Base-by-base conservation (phyloP, 139 green algal species). In the Picochlorum sp. region DNA sequence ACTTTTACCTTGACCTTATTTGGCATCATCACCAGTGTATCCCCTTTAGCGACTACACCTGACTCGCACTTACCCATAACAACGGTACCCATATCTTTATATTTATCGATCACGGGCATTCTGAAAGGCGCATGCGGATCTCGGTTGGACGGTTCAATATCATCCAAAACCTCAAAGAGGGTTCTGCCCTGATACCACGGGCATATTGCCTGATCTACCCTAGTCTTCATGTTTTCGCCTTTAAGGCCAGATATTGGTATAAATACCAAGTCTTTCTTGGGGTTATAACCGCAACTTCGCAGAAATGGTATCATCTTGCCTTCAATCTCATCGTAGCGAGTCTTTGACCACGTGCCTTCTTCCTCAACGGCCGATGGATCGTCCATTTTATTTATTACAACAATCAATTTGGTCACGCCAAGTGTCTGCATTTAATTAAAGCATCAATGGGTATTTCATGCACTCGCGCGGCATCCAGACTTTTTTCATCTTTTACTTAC, bases 21-120 rank as follows among this genome's bases (percentile, higher is more conserved):
- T 63, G 92, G 92, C 92, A 98, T 97, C 33, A 98, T 35, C 43
- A 89, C 59, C 16, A 96, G 79, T 20, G 69, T 64, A 61, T 96
- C 79, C 12, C 84, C 82, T 41, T 85, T 79, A 26, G 73, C 58
- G 32, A 97, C 81, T 35, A 90, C 78, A 20, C 93, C 93, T 6
- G 78, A 73, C 81, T 99, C 93, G 40, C 76, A 86, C 78, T 98
- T 98, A 55, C 92, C 92, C 92, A 98, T 98, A 28, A 97, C 76
- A 50, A 98, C 88, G 24, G 87, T 94, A 59, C 93, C 93, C 89
- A 96, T 95, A 69, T 95, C 91, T 43, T 61, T 81, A 76, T 91
- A 97, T 68, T 90, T 91, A 79, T 99, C 93, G 39, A 98, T 89
- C 49, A 99, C 74, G 18, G 87, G 84, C 87, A 99, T 94, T 33